Conservation (phyloP, 371 early-diverging fungal species). For the Vavraia culicis region DNA sequence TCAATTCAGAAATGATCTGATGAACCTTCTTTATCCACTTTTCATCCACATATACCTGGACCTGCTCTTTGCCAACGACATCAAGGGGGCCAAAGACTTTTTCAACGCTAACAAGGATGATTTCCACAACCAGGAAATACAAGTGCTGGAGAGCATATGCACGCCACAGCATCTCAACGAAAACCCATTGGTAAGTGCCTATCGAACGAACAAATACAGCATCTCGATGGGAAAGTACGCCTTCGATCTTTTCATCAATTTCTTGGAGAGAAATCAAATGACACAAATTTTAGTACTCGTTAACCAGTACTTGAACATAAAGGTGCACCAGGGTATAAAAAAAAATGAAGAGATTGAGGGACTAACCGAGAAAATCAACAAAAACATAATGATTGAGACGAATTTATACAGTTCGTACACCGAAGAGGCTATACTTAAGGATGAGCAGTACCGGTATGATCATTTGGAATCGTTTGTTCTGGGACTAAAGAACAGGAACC, state of each 20-base stretch:
- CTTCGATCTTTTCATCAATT: conserved; percentile 67
- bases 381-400: conserved; percentile 27
- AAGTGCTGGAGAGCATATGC: conserved; percentile 46
- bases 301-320: conserved; percentile 69
- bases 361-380: conserved; percentile 29
- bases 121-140: conserved; percentile 48
- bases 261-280: conserved; percentile 67
- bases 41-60: conserved; percentile 80
- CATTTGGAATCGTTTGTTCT: conserved; percentile 55
- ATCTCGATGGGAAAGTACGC: conserved; percentile 65
- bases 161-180: conserved; percentile 54
- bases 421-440: conserved; percentile 49
- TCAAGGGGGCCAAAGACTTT: conserved; percentile 50
- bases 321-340: conserved; percentile 44
- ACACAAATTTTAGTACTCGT: conserved; percentile 65
- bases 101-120: conserved; percentile 58
- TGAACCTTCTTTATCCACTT: conserved; percentile 62
- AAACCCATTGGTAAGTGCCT: conserved; percentile 56
- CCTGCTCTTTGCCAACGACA: conserved; percentile 46
- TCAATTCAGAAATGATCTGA: conserved; percentile 51
- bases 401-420: conserved; percentile 35
- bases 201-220: conserved; percentile 61
- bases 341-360: conserved; percentile 29
- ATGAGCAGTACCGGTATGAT: conserved; percentile 54
- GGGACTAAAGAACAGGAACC: conserved; percentile 44